These are phyloP conservation scores for Coemansia sp. DNA, from an alignment of 192 early-diverging fungal species.

Conservation along the genomic window DNA sequence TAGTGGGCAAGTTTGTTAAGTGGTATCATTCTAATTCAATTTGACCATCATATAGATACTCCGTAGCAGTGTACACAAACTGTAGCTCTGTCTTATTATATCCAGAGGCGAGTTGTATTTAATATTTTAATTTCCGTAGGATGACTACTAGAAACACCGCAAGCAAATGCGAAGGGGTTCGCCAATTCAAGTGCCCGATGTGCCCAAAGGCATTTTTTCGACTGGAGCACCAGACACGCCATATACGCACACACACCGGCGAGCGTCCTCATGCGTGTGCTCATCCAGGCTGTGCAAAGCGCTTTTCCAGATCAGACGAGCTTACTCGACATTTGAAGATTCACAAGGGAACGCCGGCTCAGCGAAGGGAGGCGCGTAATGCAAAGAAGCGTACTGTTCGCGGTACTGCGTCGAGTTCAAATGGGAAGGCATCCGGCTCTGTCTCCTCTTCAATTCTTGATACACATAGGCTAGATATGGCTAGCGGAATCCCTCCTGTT, in stretches of 20 bases:
- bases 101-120: background rate
- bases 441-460: background rate
- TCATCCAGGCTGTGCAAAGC: constrained; percentile 73
- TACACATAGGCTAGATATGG: background rate
- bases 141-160: constrained; percentile 46
- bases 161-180: constrained; percentile 43
- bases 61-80: background rate
- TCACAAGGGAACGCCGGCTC: constrained; percentile 43
- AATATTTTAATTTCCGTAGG: background rate
- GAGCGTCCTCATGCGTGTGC: constrained; percentile 80
- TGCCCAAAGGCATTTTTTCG: constrained; percentile 75
- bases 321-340: constrained; percentile 69
- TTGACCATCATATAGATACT: background rate
- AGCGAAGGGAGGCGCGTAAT: constrained; percentile 37
- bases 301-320: constrained; percentile 77
- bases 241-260: constrained; percentile 83
- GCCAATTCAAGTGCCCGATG: constrained; percentile 71
- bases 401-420: constrained; percentile 11
- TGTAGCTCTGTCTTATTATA: background rate
- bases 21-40: background rate
- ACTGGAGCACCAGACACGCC: constrained; percentile 76
- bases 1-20: background rate
- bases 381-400: constrained; percentile 43
- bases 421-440: background rate
- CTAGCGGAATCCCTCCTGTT: background rate